phyloP scores from a whole-genome alignment of 805 yeast genomes.

The Dipodascus geniculatus region DNA sequence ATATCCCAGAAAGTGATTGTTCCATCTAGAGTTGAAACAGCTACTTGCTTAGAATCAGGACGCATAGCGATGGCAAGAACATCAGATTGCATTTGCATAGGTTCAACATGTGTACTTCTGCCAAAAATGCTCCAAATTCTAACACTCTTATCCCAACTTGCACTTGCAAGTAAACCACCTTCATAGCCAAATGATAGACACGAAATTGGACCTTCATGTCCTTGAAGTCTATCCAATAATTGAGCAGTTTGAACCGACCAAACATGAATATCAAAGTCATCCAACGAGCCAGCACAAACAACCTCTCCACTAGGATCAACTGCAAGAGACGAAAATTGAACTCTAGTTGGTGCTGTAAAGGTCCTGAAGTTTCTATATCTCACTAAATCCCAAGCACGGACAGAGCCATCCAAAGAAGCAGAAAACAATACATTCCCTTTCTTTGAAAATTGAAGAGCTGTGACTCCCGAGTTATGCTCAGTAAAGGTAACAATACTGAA shows the following conservation, averaged over 20 bases:
- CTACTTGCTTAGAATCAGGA: conserved; percentile 87
- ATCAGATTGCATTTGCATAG: conserved; percentile 74
- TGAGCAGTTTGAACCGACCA: conserved; percentile 98
- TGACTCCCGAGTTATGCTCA: conserved; percentile 83
- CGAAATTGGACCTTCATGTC: conserved; percentile 94
- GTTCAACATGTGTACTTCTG: conserved; percentile 79
- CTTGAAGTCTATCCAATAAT: conserved; percentile 72
- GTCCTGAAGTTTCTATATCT: conserved; percentile 91
- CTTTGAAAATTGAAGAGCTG: conserved; percentile 77
- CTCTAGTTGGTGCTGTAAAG: conserved; percentile 79
- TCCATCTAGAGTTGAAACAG: conserved; percentile 83
- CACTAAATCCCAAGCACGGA: conserved; percentile 92
- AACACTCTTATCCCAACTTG: conserved; percentile 94
- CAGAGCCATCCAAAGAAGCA: conserved; percentile 90
- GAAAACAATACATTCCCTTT: conserved; percentile 86
- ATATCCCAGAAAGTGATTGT: conserved; percentile 75
- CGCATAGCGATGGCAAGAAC: conserved; percentile 73
- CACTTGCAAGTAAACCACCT: conserved; percentile 67
- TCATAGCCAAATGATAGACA: conserved; percentile 76
- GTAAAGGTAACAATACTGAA: conserved; percentile 86
- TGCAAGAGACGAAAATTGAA: conserved; percentile 80
- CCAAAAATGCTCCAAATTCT: conserved; percentile 89
- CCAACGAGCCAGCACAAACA: conserved; percentile 88
- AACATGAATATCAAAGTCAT: conserved; percentile 79
- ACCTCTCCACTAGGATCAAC: conserved; percentile 97